Conservation (phyloP, 2,329 filamentous ascomycete species). For the Bipolaris bicolor region DNA sequence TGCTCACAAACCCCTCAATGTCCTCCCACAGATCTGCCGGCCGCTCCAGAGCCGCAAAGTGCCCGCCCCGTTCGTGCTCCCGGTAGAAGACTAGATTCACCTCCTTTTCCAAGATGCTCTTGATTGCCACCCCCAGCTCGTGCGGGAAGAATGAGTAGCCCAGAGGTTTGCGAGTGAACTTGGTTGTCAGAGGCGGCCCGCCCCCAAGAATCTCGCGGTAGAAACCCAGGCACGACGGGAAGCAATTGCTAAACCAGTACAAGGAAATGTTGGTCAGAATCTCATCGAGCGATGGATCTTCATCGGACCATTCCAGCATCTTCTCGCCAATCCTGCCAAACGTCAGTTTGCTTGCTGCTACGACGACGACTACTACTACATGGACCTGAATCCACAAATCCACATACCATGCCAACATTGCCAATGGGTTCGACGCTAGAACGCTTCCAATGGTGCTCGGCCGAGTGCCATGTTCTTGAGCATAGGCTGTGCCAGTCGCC, state of each 20-base stretch:
- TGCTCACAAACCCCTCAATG: conserved; percentile 53
- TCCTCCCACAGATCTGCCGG: conserved; percentile 53
- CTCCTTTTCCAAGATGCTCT: conserved; percentile 46
- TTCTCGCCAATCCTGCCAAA: conserved; percentile 61
- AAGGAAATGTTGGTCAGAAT: conserved; percentile 61
- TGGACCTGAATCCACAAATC: not conserved
- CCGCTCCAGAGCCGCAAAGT: conserved; percentile 60
- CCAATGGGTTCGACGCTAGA: conserved; percentile 61
- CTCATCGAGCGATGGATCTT: conserved; percentile 45
- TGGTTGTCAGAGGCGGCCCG: not conserved
- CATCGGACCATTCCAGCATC: conserved; percentile 61
- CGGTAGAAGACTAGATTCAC: conserved; percentile 49
- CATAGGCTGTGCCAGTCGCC: conserved; percentile 57
- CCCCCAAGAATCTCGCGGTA: conserved; percentile 50
- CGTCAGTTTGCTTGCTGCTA: not conserved
- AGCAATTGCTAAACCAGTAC: conserved; percentile 61
- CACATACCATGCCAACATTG: conserved; percentile 60
- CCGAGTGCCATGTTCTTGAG: conserved; percentile 59
- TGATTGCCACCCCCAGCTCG: conserved; percentile 51
- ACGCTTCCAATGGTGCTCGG: conserved; percentile 64
- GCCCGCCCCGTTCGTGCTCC: conserved; percentile 57
- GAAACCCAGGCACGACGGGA: conserved; percentile 57
- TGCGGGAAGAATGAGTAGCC: conserved; percentile 54
- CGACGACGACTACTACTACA: too few species aligned
- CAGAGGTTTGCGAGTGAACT: conserved; percentile 45